Conservation (phyloP, 257 asterid species). For the Cynanchum wilfordii region DNA sequence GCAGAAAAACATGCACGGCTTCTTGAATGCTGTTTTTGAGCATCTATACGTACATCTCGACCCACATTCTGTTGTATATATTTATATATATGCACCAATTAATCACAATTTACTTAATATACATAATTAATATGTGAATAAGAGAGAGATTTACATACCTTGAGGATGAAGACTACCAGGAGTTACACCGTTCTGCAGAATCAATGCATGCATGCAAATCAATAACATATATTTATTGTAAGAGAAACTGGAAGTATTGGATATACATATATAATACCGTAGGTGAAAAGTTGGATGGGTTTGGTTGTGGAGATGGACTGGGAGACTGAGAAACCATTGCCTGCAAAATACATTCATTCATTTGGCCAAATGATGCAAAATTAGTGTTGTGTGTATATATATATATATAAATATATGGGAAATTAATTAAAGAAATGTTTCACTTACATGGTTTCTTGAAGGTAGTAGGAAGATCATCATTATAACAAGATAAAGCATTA, state of each 20-base stretch:
- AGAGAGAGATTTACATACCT: slow-evolving; percentile 33
- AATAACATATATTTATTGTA: background rate
- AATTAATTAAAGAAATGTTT: no score
- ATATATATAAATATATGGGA: no score
- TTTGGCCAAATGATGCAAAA: background rate
- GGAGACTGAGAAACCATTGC: slow-evolving; percentile 18
- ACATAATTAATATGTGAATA: no score
- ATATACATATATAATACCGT: background rate
- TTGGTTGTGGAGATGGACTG: slow-evolving; percentile 34
- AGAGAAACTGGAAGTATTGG: background rate
- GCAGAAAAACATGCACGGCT: slow-evolving; percentile 79
- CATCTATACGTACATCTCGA: slow-evolving; percentile 47
- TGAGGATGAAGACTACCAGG: slow-evolving; percentile 77
- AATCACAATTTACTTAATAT: no score
- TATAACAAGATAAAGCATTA: slow-evolving; percentile 3
- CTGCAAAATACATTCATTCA: background rate
- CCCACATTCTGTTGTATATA: slow-evolving; percentile 40
- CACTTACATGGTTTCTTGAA: slow-evolving; percentile 15
- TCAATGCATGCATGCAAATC: background rate
- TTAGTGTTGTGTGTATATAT: no score
- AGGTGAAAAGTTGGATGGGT: slow-evolving; percentile 17
- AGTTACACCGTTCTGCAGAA: slow-evolving; percentile 49
- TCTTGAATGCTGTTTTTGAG: slow-evolving; percentile 72
- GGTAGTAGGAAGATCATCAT: slow-evolving; percentile 15
- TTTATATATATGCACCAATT: no score